Evolutionary conservation across 306 rosid genomes (phyloP).

Genomic region (Lotus japonicus): DNA sequence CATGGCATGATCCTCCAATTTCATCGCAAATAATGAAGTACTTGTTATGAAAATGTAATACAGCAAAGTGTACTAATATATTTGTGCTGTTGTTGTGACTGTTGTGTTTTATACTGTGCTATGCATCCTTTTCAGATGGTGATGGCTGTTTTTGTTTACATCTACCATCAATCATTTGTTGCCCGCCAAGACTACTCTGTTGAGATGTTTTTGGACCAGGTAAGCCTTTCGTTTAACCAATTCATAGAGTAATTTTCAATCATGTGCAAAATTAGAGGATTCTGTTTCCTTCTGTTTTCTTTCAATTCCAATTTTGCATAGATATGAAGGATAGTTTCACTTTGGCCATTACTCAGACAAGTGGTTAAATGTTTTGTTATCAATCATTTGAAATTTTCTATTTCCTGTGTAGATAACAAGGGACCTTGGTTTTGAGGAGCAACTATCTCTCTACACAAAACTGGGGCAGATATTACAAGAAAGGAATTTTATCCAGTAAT

Average conservation of each 20-base stretch:
- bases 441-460: constrained; percentile 54
- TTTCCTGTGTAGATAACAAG: constrained; percentile 50
- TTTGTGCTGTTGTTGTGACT: not conserved
- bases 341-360: no score
- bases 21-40: not conserved
- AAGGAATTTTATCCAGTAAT: constrained; percentile 27
- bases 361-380: not conserved
- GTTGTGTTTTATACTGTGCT: not conserved
- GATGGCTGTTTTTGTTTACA: constrained; percentile 94
- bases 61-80: not conserved
- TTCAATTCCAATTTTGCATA: not conserved
- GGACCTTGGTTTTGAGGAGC: constrained; percentile 80
- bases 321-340: not conserved
- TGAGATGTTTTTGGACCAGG: constrained; percentile 79
- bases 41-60: not conserved
- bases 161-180: constrained; percentile 83
- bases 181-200: constrained; percentile 61
- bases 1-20: not conserved
- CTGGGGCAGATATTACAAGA: constrained; percentile 60
- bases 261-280: not conserved
- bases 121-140: constrained; percentile 70
- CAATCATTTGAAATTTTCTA: not conserved
- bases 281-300: not conserved
- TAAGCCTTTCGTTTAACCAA: no score
- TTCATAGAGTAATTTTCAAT: constrained; percentile 7